Conservation (phyloP, 768 basidiomycete genomes). For the Cystofilobasidium ferigula region DNA sequence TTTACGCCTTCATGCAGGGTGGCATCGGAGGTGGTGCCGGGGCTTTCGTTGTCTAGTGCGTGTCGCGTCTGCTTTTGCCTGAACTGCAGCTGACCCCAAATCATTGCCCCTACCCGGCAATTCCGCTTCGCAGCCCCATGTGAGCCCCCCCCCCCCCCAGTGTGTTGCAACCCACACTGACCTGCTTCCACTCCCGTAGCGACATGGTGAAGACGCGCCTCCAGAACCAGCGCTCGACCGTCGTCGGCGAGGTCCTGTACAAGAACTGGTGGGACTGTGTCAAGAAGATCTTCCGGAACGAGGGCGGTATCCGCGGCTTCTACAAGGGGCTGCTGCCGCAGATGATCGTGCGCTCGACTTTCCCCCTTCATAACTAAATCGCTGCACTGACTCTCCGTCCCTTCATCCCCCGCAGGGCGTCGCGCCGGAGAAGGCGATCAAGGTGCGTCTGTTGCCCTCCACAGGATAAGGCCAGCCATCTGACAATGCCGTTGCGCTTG, state of each 20-base stretch:
- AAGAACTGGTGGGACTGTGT: slow-evolving; percentile 94
- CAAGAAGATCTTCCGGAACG: slow-evolving; percentile 82
- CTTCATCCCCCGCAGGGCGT: slow-evolving; percentile 54
- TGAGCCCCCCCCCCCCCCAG: background rate
- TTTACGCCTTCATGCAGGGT: slow-evolving; percentile 79
- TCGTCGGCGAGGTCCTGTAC: slow-evolving; percentile 93
- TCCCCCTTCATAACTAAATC: background rate
- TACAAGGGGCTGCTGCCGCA: slow-evolving; percentile 94
- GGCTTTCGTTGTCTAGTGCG: slow-evolving; percentile 36
- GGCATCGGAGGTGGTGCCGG: slow-evolving; percentile 84
- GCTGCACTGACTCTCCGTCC: background rate
- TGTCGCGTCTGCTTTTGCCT: background rate
- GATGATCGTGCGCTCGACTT: slow-evolving; percentile 52
- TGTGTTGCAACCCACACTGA: background rate
- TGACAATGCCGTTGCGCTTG: background rate
- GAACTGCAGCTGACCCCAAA: background rate
- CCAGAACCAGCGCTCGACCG: slow-evolving; percentile 90
- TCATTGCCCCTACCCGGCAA: background rate
- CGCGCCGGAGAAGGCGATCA: slow-evolving; percentile 76
- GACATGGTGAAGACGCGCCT: slow-evolving; percentile 48
- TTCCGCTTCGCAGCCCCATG: slow-evolving; percentile 16
- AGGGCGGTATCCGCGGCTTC: slow-evolving; percentile 72
- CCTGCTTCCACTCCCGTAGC: background rate
- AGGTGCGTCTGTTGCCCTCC: slow-evolving; percentile 6
- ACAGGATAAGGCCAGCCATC: background rate